Base-by-base conservation (phyloP, 2,329 filamentous ascomycete species). In the Massarina eburnea region DNA sequence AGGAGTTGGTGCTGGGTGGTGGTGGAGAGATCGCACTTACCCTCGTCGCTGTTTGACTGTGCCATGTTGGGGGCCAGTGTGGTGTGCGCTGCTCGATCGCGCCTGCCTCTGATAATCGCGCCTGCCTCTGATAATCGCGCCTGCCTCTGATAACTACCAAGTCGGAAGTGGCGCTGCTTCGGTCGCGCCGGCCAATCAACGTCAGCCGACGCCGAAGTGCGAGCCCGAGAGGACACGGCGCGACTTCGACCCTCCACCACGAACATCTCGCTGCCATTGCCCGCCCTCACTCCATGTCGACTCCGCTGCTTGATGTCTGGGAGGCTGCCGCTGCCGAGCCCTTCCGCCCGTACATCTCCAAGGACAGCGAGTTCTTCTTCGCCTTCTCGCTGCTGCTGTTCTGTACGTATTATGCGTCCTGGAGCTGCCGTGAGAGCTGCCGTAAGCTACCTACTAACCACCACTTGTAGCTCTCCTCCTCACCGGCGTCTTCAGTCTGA, bases 291-390 rank as follows among this genome's bases (percentile, higher is more conserved):
- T 60, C 52, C 61, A 71, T 71, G 68, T 71, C 68, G 62, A 64
- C 58, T 52, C 78, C 95, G 73, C 84, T 78, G 40, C 67, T 86
- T 75, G 84, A 94, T 73, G 81, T 95, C 77, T 97, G 92, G 92
- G 87, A 95, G 80, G 88, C 89, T 80, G 89, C 91, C 76, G 83
- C 88, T 73, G 83, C 84, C 80, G 88, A 84, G 77, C 89, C 91
- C 53, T 97, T 94, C 76, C 74, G 85, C 61, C 91, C 92, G 51
- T 70, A 83, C 46, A 76, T 97, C 62, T 81, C 81, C 70, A 97
- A 97, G 77, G 81, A 84, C 66, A 84, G 77, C 68, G 94, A 97
- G 61, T 94, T 96, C 76, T 75, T 82, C 58, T 77, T 96, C 56
- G 91, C 84, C 65, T 92, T 91, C 73, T 69, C 78, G 44, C 80